phyloP scores from a whole-genome alignment of 495 filamentous ascomycete species.

The Xylaria grammica region DNA sequence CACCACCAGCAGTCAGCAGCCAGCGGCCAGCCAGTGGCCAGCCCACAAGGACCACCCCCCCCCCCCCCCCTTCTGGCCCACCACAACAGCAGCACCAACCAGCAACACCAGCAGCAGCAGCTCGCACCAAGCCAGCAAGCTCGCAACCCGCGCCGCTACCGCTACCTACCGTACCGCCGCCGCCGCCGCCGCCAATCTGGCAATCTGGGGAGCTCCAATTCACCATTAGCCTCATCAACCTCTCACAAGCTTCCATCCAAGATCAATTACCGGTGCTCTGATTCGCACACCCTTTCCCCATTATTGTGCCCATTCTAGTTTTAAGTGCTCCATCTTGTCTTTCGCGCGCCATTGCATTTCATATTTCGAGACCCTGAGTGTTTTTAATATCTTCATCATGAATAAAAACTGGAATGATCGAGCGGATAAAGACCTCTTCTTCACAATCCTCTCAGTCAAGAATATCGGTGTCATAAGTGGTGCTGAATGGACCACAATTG shows the following conservation, averaged over 20 bases:
- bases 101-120: no score
- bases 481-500: conserved; percentile 57
- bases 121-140: no score
- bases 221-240: conserved; percentile 31
- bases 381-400: conserved; percentile 33
- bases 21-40: no score
- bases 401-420: conserved; percentile 61
- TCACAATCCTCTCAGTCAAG: conserved; percentile 60
- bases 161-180: no score
- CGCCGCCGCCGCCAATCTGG: conserved; percentile 29
- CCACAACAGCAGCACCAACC: no score
- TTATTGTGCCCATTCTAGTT: conserved; percentile 29
- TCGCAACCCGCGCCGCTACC: conserved; percentile 2
- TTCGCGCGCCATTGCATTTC: conserved; percentile 1
- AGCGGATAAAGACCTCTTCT: conserved; percentile 60
- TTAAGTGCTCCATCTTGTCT: conserved; percentile 26
- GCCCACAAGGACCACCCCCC: no score
- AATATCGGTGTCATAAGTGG: conserved; percentile 61
- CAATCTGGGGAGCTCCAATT: conserved; percentile 29
- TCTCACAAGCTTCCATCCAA: conserved; percentile 37
- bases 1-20: no score
- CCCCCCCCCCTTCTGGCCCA: no score
- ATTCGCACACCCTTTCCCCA: conserved; percentile 35
- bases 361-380: conserved; percentile 9
- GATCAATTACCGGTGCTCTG: conserved; percentile 24